Evolutionary conservation across 176 grass and related monocot genomes (phyloP), one percentile per base, ranked within the genome.

Genomic region (Musa acuminata): DNA sequence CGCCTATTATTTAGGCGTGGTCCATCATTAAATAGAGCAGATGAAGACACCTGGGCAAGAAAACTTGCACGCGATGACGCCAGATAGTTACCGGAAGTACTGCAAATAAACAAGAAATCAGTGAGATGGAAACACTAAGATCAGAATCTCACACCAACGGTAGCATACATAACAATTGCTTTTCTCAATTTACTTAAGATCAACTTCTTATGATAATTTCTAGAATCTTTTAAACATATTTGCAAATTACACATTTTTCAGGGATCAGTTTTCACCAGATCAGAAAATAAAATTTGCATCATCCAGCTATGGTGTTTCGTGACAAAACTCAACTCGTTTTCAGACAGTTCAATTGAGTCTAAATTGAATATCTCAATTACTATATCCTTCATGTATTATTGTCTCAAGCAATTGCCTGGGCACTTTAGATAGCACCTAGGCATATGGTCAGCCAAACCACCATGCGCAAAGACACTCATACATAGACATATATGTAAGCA

Each of bases 41-140:
- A 75, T 49, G 87, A 65, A 12, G 73, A 58, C 22, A 72, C 69
- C 27, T 63, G 67, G 0, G 79, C 78, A 71, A 77, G 66, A 22
- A 90, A 87, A 62, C 79, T 91, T 68, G 84, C 83, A 85, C 58
- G 76, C 52, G 81, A 78, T 82, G 80, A 69, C 24, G 68, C 78
- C 69, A 87, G 75, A 63, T 85, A 80, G 69, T 78, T 91, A 54
- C 70, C 84, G 75, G 83, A 84, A 69, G 35, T 69, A 77, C 86
- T 91, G 84, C 82, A 89, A 3, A 76, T 71, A 82, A 27, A 87
- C 52, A 75, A 16, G 21, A 67, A 65, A 43, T 53, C 2, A 77
- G 11, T 64, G 62, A 53, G 17, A 69, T 23, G 11, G 68, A 16
- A n/a, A 73, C 74, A 24, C 26, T 14, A 62, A 70, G 3, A 43